Evolutionary conservation across 2,329 filamentous ascomycete genomes (phyloP), one percentile per base, ranked within the genome.

Genomic region (Talaromyces rugulosus): DNA sequence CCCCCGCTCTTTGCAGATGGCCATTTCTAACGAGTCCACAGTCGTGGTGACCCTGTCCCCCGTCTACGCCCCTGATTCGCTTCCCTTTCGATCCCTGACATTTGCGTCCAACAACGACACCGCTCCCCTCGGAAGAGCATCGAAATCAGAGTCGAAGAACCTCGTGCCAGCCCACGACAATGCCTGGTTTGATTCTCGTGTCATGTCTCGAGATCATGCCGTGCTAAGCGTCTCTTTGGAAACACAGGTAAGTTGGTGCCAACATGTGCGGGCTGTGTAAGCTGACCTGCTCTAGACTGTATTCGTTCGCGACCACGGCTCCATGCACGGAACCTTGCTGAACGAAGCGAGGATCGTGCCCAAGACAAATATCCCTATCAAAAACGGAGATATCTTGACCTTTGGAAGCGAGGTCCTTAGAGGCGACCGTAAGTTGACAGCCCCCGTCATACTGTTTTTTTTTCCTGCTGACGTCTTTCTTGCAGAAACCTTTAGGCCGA

Each of bases 311-410:
- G 86, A 89, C 68, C 75, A 76, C 18, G 80, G 78, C 36, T 88
- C 85, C 8, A 86, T 87, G 80, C 86, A 89, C 69, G 86, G 86
- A 33, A 88, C 85, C 18, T 80, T 73, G 62, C 65, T 88, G 56
- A 85, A 87, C 66, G 77, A 78, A 40, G 67, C 65, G 44, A 78
- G 75, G 44, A 69, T 85, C 30, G 61, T 68, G 4, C 58, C 78
- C 11, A 72, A 71, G 3, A 66, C 75, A 58, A 73, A 76, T 18
- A 75, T 78, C 56, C 63, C 72, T 2, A 63, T 85, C 30, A 70
- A 71, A 1, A 71, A 65, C 56, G 73, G 71, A 16, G 75, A 78
- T 65, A 61, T 73, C 1, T 50, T 79, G 31, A 73, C 69, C 4
- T 82, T 85, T 68, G 83, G 83, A 18, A 73, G 77, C 40, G 75